Conservation (phyloP, 2,329 filamentous ascomycete genomes). For the Diplocarpon mali region DNA sequence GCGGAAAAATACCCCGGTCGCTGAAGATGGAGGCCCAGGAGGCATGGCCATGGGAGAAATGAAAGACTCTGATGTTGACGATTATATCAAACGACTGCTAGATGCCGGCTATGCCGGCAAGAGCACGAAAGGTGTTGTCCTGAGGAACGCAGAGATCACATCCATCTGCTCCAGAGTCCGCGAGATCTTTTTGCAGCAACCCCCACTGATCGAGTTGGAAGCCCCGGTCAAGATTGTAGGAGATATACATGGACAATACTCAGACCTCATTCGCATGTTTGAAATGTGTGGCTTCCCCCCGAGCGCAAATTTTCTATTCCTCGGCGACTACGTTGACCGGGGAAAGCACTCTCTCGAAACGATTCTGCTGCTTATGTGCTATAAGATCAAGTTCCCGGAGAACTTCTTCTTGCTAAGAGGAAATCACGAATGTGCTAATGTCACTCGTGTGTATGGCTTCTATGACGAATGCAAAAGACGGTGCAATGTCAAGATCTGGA, state of each 20-base stretch:
- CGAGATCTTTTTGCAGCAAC: slow-evolving; percentile 84
- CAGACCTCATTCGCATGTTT: slow-evolving; percentile 90
- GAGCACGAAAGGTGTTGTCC: slow-evolving; percentile 91
- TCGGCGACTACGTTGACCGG: slow-evolving; percentile 93
- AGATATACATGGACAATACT: slow-evolving; percentile 94
- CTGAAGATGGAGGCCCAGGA: slow-evolving; percentile 35
- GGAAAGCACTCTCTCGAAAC: slow-evolving; percentile 95
- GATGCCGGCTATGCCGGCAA: slow-evolving; percentile 95
- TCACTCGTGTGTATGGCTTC: slow-evolving; percentile 92
- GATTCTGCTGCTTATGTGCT: slow-evolving; percentile 83
- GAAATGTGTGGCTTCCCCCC: slow-evolving; percentile 98
- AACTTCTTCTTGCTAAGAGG: slow-evolving; percentile 94
- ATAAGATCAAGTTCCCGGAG: slow-evolving; percentile 94
- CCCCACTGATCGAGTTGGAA: slow-evolving; percentile 80
- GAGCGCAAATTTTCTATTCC: slow-evolving; percentile 81
- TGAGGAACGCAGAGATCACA: slow-evolving; percentile 95
- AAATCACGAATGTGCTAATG: slow-evolving; percentile 94
- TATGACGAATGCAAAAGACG: slow-evolving; percentile 97
- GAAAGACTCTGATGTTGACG: slow-evolving; percentile 87
- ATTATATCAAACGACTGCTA: slow-evolving; percentile 89
- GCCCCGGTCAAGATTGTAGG: slow-evolving; percentile 97
- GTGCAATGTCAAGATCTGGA: slow-evolving; percentile 97
- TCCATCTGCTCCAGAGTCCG: slow-evolving; percentile 84
- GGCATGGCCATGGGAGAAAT: slow-evolving; percentile 78
- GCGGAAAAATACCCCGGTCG: slow-evolving; percentile 29